These are phyloP conservation scores for Trichophaea hybrida DNA, from an alignment of 2,329 filamentous ascomycete genomes.

Conservation along the genomic window DNA sequence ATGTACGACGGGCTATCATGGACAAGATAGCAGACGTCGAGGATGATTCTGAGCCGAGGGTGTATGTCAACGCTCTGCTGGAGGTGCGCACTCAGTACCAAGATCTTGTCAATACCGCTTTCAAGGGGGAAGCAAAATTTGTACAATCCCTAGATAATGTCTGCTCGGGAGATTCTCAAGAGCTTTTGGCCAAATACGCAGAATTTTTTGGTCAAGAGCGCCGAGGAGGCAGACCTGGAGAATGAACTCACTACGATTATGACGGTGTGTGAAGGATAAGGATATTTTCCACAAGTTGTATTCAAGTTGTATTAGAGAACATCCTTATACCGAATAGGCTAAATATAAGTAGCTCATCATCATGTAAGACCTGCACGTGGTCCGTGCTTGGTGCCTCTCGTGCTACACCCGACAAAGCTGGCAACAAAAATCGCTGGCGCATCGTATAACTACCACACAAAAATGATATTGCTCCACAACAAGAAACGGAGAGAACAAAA, in stretches of 20 bases:
- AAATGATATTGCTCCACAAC: no score
- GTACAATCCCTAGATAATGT: constrained; percentile 92
- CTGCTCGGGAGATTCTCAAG: constrained; percentile 88
- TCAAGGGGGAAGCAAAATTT: constrained; percentile 91
- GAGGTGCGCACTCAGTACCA: constrained; percentile 92
- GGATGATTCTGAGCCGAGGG: constrained; percentile 85
- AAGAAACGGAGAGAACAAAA: no score
- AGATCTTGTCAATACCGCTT: constrained; percentile 77
- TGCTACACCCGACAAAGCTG: no score
- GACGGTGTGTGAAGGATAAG: constrained; percentile 99
- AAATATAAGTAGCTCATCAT: no score
- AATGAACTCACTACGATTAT: constrained; percentile 81
- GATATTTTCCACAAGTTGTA: constrained; percentile 99
- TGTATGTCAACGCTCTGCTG: constrained; percentile 87
- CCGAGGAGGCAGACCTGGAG: constrained; percentile 88
- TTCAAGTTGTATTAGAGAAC: no score
- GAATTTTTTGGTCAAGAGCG: constrained; percentile 82
- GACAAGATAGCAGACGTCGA: constrained; percentile 71
- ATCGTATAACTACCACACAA: no score
- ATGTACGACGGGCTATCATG: constrained; percentile 80
- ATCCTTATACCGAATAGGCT: no score
- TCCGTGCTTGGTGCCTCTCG: no score
- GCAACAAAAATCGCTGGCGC: no score
- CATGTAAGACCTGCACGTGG: no score
- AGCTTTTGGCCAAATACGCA: constrained; percentile 87